Evolutionary conservation across 202 grass and related monocot species (phyloP), one percentile per base, ranked within the genome.

Genomic region (Panicum virgatum): DNA sequence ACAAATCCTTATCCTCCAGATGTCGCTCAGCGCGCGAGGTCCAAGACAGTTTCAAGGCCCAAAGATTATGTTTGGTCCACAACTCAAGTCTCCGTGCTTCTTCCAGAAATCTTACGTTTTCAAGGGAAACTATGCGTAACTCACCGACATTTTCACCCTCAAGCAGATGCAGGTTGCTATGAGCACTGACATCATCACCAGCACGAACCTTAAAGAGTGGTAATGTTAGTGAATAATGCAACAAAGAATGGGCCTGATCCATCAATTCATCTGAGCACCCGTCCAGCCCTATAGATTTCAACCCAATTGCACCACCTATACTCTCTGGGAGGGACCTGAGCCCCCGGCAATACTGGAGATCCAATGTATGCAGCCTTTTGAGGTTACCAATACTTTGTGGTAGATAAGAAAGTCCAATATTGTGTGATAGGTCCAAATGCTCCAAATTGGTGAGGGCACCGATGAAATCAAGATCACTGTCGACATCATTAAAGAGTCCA

Each of bases 331-430:
- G 50, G 50, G 50, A 52, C 18, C 2, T 8, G 18, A 52, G 50
- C 6, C 1, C 1, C 1, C 0, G 0, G 16, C 18, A 50, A 50
- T 3, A 0, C 50, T 52, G 0, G 18, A 52, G 50, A 20, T 52
- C 20, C 50, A 52, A 8, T 20, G 16, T 52, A 20, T 20, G 50
- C 50, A 52, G 6, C 50, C 6, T 20, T 52, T 52, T 52, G 18
- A 52, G 50, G 18, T 52, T 52, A 52, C 50, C 50, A 20, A 52
- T 52, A 52, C 50, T 20, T 52, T 52, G 18, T 52, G 50, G 50
- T 52, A 52, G 18, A 52, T 52, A 18, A 5, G 20, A 1, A 20
- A 52, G 3, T 8, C 0, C 0, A n/a, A n/a, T n/a, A 20, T 19
- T 52, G 1, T 0, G 20, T 0, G 18, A 52, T 52, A 52, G 18